Base-by-base conservation (phyloP, 331 rosid species). In the Malus hybrid region DNA sequence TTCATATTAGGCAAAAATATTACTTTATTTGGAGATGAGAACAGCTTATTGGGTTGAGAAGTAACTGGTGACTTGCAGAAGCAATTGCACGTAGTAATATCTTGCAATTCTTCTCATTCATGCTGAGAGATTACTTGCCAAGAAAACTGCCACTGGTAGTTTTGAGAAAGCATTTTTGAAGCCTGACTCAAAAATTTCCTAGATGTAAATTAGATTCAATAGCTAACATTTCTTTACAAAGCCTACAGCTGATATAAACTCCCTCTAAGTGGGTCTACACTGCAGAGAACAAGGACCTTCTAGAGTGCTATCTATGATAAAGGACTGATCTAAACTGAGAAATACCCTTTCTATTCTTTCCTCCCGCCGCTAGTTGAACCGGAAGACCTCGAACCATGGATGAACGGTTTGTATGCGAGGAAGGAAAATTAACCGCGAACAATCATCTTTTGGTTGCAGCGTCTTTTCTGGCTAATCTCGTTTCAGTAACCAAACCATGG, bases 141-240 rank as follows among this genome's bases (percentile, higher is more conserved):
- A 48, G 60, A 69, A 48, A 69, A 27, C 61, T 9, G 62, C 67
- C 36, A 6, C 12, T 7, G 59, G 10, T 4, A 28, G 36, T 16
- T 28, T 48, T 27, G 73, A 48, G 60, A 69, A 10, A 8, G 73
- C 44, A 69, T 27, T n/a, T 44, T 48, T 44, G 7, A 27, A 46
- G 46, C 19, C 27, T 1, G 75, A 59, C 28, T 16, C 57, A 27
- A 79, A 83, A 77, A 65, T 50, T 85, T 75, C 74, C 85, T 85
- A 82, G 79, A 83, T 48, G 57, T 81, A 54, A 50, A 65, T 59
- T 75, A n/a, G 77, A 85, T 78, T 73, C 66, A 78, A 75, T 55
- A 75, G 65, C 79, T 55, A 70, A 82, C 76, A 72, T 69, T 78
- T 77, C 86, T 86, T 81, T 87, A 86, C 86, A 83, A 75, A 50